phyloP scores from a whole-genome alignment of 2,329 filamentous ascomycete genomes.

The Aspergillus luchuensis region DNA sequence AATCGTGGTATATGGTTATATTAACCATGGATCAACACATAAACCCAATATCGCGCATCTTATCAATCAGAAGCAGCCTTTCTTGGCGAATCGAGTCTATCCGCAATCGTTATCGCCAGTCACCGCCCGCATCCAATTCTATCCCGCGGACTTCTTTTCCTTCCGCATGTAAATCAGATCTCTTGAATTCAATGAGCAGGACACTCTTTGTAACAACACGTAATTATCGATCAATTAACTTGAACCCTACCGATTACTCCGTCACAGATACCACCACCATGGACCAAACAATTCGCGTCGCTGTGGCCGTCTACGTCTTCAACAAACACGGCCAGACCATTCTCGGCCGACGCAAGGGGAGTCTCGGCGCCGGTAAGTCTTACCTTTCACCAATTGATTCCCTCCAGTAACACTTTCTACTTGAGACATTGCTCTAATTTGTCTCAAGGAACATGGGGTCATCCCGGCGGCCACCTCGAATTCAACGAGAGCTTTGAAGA shows the following conservation, averaged over 20 bases:
- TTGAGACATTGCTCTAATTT: background rate
- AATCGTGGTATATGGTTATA: no score
- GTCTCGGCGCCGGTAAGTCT: constrained; percentile 49
- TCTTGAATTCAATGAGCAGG: no score
- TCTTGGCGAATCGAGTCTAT: background rate
- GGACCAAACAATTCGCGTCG: constrained; percentile 33
- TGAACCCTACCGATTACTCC: background rate
- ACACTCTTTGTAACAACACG: no score
- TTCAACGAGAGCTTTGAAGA: constrained; percentile 62
- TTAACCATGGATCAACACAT: no score
- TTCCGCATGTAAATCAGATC: no score
- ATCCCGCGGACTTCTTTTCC: background rate
- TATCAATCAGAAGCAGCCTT: background rate
- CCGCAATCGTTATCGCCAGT: background rate
- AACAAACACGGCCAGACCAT: constrained; percentile 47
- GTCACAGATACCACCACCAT: background rate
- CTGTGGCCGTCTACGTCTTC: constrained; percentile 53
- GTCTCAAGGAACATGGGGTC: constrained; percentile 59
- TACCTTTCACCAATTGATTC: background rate
- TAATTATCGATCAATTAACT: no score
- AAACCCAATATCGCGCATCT: no score
- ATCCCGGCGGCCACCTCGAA: constrained; percentile 76
- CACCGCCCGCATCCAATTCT: background rate
- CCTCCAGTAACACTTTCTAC: background rate
- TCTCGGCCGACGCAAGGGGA: constrained; percentile 51